A percentile compares a stretch with the other conserved stretches of the same genome.
phyloP scores from a whole-genome alignment of 495 filamentous ascomycete genomes.

The Pyrenopolyporus hunteri region DNA sequence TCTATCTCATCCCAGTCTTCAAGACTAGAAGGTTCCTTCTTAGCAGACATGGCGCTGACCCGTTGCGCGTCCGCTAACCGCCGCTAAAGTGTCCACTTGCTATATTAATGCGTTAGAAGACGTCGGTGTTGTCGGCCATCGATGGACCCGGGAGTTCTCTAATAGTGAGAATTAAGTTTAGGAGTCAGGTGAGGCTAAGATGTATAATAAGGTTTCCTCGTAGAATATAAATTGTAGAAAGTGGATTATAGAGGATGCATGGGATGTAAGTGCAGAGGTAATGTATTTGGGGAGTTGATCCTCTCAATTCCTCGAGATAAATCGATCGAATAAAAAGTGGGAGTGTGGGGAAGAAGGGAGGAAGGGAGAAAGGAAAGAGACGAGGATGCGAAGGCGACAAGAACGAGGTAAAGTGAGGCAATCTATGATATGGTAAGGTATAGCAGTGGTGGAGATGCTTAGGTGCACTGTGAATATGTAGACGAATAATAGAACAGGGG shows the following conservation, averaged over 20 bases:
- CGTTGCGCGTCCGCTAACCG: slow-evolving; percentile 7
- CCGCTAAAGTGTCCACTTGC: slow-evolving; percentile 4
- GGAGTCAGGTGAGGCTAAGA: too few species aligned
- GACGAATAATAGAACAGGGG: slow-evolving; percentile 9
- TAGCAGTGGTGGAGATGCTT: slow-evolving; percentile 3
- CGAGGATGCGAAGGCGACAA: slow-evolving; percentile 1
- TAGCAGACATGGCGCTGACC: slow-evolving; percentile 33
- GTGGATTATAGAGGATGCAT: too few species aligned
- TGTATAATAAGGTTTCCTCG: too few species aligned
- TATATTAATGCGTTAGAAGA: slow-evolving; percentile 12
- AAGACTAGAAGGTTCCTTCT: slow-evolving; percentile 17
- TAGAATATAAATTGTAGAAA: too few species aligned
- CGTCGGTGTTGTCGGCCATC: not conserved
- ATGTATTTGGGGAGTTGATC: not conserved
- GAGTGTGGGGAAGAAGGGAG: not conserved
- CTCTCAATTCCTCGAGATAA: not conserved
- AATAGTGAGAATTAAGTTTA: too few species aligned
- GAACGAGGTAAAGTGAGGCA: slow-evolving; percentile 10
- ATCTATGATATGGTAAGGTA: slow-evolving; percentile 11
- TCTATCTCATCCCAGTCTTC: slow-evolving; percentile 34
- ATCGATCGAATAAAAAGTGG: not conserved
- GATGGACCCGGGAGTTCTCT: not conserved
- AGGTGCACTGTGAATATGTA: slow-evolving; percentile 17
- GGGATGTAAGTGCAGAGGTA: too few species aligned
- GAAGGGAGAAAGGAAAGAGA: not conserved